A percentile compares a stretch with the other conserved stretches of the same genome.
These are phyloP conservation scores for Colletotrichum spaethianum DNA, from an alignment of 2,329 filamentous ascomycete genomes.

Conservation along the genomic window DNA sequence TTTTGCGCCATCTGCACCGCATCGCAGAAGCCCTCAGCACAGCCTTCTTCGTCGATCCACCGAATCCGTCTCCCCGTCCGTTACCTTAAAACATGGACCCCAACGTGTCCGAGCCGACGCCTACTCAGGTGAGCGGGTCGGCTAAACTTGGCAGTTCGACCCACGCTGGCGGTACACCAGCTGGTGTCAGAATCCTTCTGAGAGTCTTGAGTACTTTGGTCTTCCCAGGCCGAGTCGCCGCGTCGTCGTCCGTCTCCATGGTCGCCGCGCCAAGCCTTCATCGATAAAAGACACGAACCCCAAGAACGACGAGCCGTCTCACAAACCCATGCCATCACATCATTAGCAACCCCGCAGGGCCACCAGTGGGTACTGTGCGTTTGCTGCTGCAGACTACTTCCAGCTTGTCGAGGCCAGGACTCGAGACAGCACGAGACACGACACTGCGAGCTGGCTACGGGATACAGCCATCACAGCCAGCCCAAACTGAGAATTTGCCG, in stretches of 20 bases:
- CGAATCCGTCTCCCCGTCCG: constrained; percentile 9
- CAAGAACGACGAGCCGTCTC: constrained; percentile 30
- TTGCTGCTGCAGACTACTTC: not conserved
- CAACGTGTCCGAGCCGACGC: constrained; percentile 21
- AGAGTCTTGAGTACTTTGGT: not conserved
- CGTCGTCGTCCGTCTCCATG: not conserved
- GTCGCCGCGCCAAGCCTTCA: constrained; percentile 29
- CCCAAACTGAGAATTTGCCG: constrained; percentile 32
- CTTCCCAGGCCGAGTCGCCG: not conserved
- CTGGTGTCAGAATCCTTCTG: constrained; percentile 29
- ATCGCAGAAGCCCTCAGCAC: not conserved
- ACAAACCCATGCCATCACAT: constrained; percentile 36
- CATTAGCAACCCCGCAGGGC: constrained; percentile 1
- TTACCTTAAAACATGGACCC: constrained; percentile 36
- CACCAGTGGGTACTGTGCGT: constrained; percentile 4
- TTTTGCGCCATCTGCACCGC: constrained; percentile 7
- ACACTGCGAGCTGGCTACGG: constrained; percentile 6
- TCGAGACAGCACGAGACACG: constrained; percentile 5
- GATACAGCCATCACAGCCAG: constrained; percentile 8
- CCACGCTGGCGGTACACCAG: constrained; percentile 35
- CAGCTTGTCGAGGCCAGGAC: not conserved
- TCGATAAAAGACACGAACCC: constrained; percentile 10
- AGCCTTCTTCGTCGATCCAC: constrained; percentile 16
- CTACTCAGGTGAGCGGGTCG: constrained; percentile 37
- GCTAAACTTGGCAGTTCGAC: constrained; percentile 35